Base-by-base conservation (phyloP, 2,329 filamentous ascomycete genomes). In the Akanthomyces uredinophilus region DNA sequence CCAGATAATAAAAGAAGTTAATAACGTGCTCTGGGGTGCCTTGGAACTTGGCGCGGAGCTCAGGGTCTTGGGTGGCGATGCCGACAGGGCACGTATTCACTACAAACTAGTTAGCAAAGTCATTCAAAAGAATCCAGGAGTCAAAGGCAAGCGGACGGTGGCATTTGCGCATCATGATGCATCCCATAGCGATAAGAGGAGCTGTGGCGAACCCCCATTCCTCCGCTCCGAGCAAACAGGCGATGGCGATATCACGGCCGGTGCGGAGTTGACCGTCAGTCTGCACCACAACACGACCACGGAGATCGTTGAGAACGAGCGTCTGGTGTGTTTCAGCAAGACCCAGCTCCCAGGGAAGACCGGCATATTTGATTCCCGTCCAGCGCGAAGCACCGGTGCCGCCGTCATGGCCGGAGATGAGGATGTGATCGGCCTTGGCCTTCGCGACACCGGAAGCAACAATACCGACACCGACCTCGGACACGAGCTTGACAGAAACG, bases 331-430 rank as follows among this genome's bases (percentile, higher is more conserved):
- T 97, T 80, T 98, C 94, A 6, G 94, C 94, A 69, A 98, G 89
- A 84, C 94, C 94, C 68, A 98, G 75, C 76, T 98, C 94, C 93
- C 93, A 98, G 29, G 94, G 94, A 41, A 97, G 86, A 83, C 94
- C 94, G 56, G 93, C 94, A 74, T 97, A 96, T 78, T 97, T 97
- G 86, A 96, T 97, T 81, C 94, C 94, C 71, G 94, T 98, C 94
- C 94, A 98, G 75, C 94, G 84, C 57, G 93, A 97, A 64, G 94
- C 94, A 82, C 94, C 94, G 64, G 94, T 98, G 75, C 94, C 94
- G 81, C 94, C 94, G 72, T 98, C 94, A 72, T 98, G 94, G 68
- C 94, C 94, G 66, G 94, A 96, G 71, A 98, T 97, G 70, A 98
- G 78, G 67, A 98, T 96, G 77, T 98, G 93, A 71, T 97, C 93